Conservation (phyloP, 2,329 filamentous ascomycete genomes). For the Sordariomycetes sp. region DNA sequence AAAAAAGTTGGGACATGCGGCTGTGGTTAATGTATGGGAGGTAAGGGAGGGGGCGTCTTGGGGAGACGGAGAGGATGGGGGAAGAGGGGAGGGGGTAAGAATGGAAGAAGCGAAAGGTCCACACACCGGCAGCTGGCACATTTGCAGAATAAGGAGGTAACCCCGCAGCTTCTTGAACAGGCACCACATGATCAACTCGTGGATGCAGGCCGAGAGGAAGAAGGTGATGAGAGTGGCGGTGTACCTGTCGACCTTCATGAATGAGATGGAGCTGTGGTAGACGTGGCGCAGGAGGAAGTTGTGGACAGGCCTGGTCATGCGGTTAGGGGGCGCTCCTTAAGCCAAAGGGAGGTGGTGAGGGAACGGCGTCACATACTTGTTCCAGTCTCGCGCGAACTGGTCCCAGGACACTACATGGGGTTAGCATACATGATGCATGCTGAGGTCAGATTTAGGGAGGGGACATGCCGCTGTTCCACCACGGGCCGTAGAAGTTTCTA, state of each 20-base stretch:
- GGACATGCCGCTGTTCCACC: constrained; percentile 44
- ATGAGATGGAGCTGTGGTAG: constrained; percentile 65
- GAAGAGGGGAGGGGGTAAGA: not conserved
- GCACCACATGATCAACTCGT: constrained; percentile 71
- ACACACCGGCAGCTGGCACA: constrained; percentile 56
- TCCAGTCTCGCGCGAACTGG: constrained; percentile 72
- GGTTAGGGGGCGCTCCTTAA: not conserved
- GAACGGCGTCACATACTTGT: constrained; percentile 23
- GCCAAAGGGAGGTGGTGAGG: not conserved
- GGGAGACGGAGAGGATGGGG: too few species aligned
- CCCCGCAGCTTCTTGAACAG: constrained; percentile 67
- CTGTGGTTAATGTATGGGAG: too few species aligned
- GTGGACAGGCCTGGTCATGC: constrained; percentile 44
- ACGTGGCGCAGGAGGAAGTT: constrained; percentile 68
- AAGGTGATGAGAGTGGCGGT: constrained; percentile 67
- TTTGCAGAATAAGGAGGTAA: constrained; percentile 60
- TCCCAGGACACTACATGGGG: constrained; percentile 46
- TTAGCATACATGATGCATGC: not conserved
- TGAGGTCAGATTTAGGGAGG: not conserved
- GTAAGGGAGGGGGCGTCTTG: too few species aligned
- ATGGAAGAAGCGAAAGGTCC: too few species aligned
- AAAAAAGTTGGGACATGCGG: too few species aligned
- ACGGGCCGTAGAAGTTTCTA: constrained; percentile 54
- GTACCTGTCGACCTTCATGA: constrained; percentile 55
- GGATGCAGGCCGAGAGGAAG: constrained; percentile 55